Percentiles rank a stretch among this genome's conserved stretches.
These are phyloP conservation scores for Rhizoclosmatium sp. DNA, from an alignment of 192 early-diverging fungal genomes.

Conservation along the genomic window DNA sequence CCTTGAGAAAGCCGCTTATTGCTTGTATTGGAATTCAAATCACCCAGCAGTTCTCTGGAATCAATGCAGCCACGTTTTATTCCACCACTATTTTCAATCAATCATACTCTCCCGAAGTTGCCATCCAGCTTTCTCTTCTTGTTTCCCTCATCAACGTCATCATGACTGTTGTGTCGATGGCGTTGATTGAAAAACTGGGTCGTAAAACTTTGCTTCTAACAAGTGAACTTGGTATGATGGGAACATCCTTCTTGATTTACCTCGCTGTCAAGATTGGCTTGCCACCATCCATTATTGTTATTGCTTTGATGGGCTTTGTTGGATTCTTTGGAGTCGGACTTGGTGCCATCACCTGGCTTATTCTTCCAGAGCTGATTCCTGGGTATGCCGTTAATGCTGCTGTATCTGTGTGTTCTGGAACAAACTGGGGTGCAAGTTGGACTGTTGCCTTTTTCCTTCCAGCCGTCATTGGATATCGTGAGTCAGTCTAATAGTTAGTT, in stretches of 20 bases:
- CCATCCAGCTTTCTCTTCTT: conserved; percentile 68
- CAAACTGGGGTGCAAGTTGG: conserved; percentile 77
- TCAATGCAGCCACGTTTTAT: conserved; percentile 90
- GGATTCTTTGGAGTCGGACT: conserved; percentile 79
- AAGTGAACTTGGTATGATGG: conserved; percentile 66
- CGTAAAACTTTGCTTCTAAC: conserved; percentile 70
- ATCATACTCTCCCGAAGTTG: conserved; percentile 55
- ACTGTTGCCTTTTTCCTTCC: conserved; percentile 71
- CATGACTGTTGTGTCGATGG: conserved; percentile 70
- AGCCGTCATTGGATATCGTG: conserved; percentile 51
- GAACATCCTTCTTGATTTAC: conserved; percentile 71
- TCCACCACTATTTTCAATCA: conserved; percentile 76
- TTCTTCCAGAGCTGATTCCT: conserved; percentile 79
- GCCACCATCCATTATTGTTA: conserved; percentile 39
- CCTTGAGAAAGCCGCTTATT: conserved; percentile 67
- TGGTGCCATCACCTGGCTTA: conserved; percentile 89
- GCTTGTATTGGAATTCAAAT: conserved; percentile 76
- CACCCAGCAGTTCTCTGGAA: conserved; percentile 88
- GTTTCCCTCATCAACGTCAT: conserved; percentile 66
- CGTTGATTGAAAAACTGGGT: conserved; percentile 70
- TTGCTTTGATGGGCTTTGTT: conserved; percentile 71
- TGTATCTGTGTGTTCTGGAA: conserved; percentile 72
- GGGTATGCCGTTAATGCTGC: conserved; percentile 76
- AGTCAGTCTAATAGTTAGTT: conserved; percentile 31
- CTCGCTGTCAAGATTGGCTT: conserved; percentile 52